Conservation (phyloP, 169 alveolate genomes). For the Plasmodium sp. region DNA sequence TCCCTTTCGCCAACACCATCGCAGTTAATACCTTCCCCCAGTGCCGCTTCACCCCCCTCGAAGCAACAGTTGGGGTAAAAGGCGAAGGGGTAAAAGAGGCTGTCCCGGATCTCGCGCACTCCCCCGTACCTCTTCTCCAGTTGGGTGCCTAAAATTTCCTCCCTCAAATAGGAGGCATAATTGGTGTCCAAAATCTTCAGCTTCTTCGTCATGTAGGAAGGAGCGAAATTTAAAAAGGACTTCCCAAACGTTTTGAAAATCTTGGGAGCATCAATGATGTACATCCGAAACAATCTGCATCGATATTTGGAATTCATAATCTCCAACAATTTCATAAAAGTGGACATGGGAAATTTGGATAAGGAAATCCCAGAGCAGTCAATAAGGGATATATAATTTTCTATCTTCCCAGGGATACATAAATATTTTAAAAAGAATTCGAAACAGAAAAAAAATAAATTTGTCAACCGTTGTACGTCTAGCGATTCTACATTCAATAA, state of each 20-base stretch:
- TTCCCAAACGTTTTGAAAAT: slow-evolving; percentile 74
- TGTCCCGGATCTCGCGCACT: slow-evolving; percentile 34
- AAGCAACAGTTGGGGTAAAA: slow-evolving; percentile 72
- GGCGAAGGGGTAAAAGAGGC: slow-evolving; percentile 75
- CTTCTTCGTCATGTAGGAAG: slow-evolving; percentile 74
- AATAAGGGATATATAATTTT: slow-evolving; percentile 76
- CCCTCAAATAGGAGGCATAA: slow-evolving; percentile 39
- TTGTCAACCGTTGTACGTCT: slow-evolving; percentile 45
- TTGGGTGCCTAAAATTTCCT: slow-evolving; percentile 74
- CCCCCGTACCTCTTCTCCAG: slow-evolving; percentile 79
- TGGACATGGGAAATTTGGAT: slow-evolving; percentile 77
- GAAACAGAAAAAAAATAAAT: slow-evolving; percentile 67
- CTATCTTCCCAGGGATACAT: slow-evolving; percentile 78
- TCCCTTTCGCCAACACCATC: neutral
- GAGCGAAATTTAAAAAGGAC: slow-evolving; percentile 75
- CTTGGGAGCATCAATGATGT: slow-evolving; percentile 78
- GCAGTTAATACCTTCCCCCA: neutral
- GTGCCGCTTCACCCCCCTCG: neutral
- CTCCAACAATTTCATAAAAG: slow-evolving; percentile 71
- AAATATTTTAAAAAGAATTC: slow-evolving; percentile 78
- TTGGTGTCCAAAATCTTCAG: slow-evolving; percentile 73
- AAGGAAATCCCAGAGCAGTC: slow-evolving; percentile 78
- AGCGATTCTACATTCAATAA: slow-evolving; percentile 66
- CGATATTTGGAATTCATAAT: slow-evolving; percentile 80
- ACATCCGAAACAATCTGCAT: slow-evolving; percentile 77